Conservation (phyloP, 176 grass and related monocot species). For the Stipa capillata region DNA sequence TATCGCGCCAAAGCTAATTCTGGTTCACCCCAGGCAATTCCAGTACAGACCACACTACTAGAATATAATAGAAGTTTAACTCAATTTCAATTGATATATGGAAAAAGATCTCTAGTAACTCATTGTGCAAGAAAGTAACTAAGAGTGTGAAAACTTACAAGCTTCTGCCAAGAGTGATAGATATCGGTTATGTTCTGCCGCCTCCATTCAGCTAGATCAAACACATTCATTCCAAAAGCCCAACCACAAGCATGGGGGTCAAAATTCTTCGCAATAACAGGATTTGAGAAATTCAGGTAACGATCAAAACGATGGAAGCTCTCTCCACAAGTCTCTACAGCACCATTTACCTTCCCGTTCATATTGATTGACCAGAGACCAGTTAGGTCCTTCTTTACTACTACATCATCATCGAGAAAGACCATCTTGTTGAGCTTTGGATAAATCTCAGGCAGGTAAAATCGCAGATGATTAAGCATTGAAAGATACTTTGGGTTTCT, state of each 20-base stretch:
- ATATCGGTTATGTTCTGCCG: slow-evolving; percentile 64
- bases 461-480: slow-evolving; percentile 78
- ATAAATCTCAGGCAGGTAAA: slow-evolving; percentile 81
- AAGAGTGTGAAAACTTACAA: slow-evolving; percentile 41
- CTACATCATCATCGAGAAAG: slow-evolving; percentile 87
- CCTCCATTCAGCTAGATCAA: slow-evolving; percentile 88
- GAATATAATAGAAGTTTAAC: neutral
- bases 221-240: slow-evolving; percentile 96
- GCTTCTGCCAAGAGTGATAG: slow-evolving; percentile 75
- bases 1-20: neutral
- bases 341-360: slow-evolving; percentile 77
- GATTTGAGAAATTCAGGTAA: slow-evolving; percentile 94
- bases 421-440: slow-evolving; percentile 80
- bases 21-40: neutral
- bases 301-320: slow-evolving; percentile 67
- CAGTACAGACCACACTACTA: neutral
- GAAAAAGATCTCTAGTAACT: neutral
- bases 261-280: slow-evolving; percentile 71
- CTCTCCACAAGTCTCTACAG: slow-evolving; percentile 80
- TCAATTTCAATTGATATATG: neutral
- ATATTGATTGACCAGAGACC: slow-evolving; percentile 78
- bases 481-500: slow-evolving; percentile 92
- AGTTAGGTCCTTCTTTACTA: slow-evolving; percentile 73
- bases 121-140: neutral
- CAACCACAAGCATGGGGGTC: slow-evolving; percentile 64